Evolutionary conservation across 352 stramenopile species (phyloP).

Genomic region (Phytophthora fragariaefolia): DNA sequence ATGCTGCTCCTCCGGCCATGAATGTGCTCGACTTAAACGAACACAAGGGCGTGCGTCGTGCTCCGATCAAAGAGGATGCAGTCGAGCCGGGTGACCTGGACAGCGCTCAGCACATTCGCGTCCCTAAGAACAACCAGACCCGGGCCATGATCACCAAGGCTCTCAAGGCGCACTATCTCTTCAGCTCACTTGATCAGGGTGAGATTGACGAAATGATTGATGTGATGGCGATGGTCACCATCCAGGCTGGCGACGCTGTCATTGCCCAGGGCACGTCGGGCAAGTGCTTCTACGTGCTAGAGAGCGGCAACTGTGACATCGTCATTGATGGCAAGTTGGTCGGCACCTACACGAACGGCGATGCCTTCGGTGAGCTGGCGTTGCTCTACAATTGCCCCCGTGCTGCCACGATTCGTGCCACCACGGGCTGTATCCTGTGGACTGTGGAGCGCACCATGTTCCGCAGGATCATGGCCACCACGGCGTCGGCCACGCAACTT

Average conservation of each 20-base stretch:
- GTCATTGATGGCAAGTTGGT: conserved; percentile 81
- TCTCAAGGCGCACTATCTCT: conserved; percentile 86
- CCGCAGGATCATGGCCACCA: conserved; percentile 85
- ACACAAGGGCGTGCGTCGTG: conserved; percentile 70
- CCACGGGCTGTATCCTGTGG: conserved; percentile 90
- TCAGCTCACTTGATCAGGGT: conserved; percentile 73
- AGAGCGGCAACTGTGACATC: conserved; percentile 90
- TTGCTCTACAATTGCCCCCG: conserved; percentile 97
- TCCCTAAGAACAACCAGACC: conserved; percentile 80
- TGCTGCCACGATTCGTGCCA: conserved; percentile 92
- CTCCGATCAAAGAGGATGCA: conserved; percentile 79
- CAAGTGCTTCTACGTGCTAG: conserved; percentile 95
- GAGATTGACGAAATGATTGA: conserved; percentile 88
- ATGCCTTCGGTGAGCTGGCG: conserved; percentile 96
- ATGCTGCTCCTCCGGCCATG: conserved; percentile 25
- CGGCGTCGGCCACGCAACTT: conserved; percentile 74
- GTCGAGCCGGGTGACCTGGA: conserved; percentile 73
- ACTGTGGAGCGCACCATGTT: conserved; percentile 92
- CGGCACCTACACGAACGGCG: conserved; percentile 77
- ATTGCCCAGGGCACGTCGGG: conserved; percentile 86
- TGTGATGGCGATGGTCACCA: conserved; percentile 80
- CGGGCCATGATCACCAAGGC: conserved; percentile 80
- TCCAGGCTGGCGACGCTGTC: conserved; percentile 67
- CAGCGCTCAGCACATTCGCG: conserved; percentile 50
- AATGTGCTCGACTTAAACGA: conserved; percentile 57